Base-by-base conservation (phyloP, 163 green algal genomes). In the Scenedesmus sp. region DNA sequence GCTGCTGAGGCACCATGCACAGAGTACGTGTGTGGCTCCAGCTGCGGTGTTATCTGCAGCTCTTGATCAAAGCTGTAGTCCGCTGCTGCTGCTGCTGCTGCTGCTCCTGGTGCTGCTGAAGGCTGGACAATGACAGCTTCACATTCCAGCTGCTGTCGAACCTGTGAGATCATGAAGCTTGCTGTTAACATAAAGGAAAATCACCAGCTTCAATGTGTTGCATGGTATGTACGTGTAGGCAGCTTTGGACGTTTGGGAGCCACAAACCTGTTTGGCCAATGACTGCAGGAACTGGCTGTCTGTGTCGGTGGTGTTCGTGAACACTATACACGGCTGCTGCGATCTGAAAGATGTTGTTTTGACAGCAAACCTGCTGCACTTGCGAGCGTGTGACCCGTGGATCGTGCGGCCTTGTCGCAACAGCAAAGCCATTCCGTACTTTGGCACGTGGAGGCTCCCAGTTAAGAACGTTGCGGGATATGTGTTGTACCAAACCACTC, bases 41-140 rank as follows among this genome's bases (percentile, higher is more conserved):
- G 70, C 18, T 86, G 52, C 10, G 87, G 87, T 2, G 86, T 20
- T 8, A 91, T 16, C 46, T 84, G 67, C 2, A 91, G 87, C 87
- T 85, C 52, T 4, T 57, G 3, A 60, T 90, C 67, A 34, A 70
- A 90, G 23, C 60, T 84, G 10, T 67, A 83, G 10, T 34, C 84
- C 46, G 84, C 60, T n/a, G 62, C 26, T 64, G 84, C 20, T n/a
- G 2, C 55, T 67, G 23, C n/a, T 82, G 67, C 85, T 55, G 46
- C 34, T 52, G n/a, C 52, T 83, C 15, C 52, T 59, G 60, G 26
- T 20, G 23, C 34, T n/a, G 46, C 54, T 10, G 54, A 20, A 54
- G 86, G 67, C 59, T 57, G 54, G 34, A 86, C 16, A 9, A 91
- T 23, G 56, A 91, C 55, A 91, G 55, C 87, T 56, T 85, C 70